Conservation (phyloP, 2,329 filamentous ascomycete genomes). For the Neonectria sp. region DNA sequence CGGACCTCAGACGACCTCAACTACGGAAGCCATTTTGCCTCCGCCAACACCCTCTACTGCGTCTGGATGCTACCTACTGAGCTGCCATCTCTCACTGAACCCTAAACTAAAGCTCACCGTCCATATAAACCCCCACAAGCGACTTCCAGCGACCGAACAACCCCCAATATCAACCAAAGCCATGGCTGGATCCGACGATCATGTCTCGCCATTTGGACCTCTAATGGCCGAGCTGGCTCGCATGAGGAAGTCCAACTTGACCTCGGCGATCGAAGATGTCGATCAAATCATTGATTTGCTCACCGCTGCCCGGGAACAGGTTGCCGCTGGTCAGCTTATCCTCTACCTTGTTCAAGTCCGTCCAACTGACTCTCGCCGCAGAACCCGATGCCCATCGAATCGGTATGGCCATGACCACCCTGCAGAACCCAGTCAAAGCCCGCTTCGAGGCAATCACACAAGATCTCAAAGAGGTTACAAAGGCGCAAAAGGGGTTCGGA, state of each 20-base stretch:
- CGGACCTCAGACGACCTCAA: conserved; percentile 42
- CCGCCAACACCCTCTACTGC: background rate
- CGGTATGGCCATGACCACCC: conserved; percentile 82
- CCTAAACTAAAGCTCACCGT: background rate
- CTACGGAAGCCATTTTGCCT: conserved; percentile 27
- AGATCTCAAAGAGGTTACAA: conserved; percentile 86
- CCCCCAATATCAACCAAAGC: conserved; percentile 26
- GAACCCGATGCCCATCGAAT: conserved; percentile 69
- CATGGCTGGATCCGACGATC: conserved; percentile 55
- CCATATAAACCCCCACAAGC: background rate
- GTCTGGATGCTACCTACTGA: conserved; percentile 1
- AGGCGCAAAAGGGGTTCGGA: conserved; percentile 85
- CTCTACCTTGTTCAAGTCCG: background rate
- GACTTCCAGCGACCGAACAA: background rate
- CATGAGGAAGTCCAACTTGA: conserved; percentile 78
- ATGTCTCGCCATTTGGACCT: conserved; percentile 63
- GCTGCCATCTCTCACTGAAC: background rate
- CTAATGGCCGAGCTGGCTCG: conserved; percentile 82
- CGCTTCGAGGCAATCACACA: conserved; percentile 86
- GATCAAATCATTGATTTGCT: conserved; percentile 87
- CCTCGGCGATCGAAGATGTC: conserved; percentile 82
- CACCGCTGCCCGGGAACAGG: conserved; percentile 78
- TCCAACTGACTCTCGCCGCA: conserved; percentile 38
- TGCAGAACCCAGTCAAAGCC: conserved; percentile 88
- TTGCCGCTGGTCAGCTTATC: conserved; percentile 73